Percentiles rank a stretch among this genome's conserved stretches.
phyloP scores from a whole-genome alignment of 805 yeast genomes.

The Candida peoriensis region DNA sequence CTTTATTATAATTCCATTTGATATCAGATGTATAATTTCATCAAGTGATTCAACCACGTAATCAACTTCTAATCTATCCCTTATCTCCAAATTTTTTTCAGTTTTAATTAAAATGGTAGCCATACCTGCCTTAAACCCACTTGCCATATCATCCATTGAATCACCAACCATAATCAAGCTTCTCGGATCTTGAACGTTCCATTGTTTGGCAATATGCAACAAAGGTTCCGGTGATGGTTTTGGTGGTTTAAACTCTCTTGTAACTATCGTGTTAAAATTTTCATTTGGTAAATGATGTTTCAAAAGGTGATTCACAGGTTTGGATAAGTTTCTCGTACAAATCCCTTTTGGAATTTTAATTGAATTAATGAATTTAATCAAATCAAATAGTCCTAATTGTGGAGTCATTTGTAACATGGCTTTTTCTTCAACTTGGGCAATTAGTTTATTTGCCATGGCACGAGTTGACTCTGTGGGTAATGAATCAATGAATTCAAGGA shows the following conservation, averaged over 20 bases:
- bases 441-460: conserved; percentile 37
- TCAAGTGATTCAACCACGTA: conserved; percentile 25
- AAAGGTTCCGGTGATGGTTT: conserved; percentile 66
- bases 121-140: conserved; percentile 62
- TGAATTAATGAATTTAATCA: conserved; percentile 11
- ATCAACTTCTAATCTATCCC: conserved; percentile 28
- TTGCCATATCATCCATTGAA: conserved; percentile 61
- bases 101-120: conserved; percentile 50
- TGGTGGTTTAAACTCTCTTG: conserved; percentile 62
- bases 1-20: conserved; percentile 33
- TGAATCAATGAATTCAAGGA: conserved; percentile 44
- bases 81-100: conserved; percentile 42
- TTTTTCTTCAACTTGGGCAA: conserved; percentile 49
- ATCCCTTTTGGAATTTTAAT: conserved; percentile 42
- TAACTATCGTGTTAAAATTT: conserved; percentile 47
- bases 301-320: conserved; percentile 51
- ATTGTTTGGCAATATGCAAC: conserved; percentile 44
- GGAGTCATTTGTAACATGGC: conserved; percentile 56
- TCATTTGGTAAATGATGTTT: conserved; percentile 36
- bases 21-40: conserved; percentile 32
- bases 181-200: conserved; percentile 42
- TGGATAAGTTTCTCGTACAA: conserved; percentile 54
- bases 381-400: conserved; percentile 16
- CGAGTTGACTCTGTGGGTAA: conserved; percentile 34
- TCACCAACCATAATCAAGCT: conserved; percentile 69